These are phyloP conservation scores for Exophiala sideris DNA, from an alignment of 2,329 filamentous ascomycete genomes.

Conservation along the genomic window DNA sequence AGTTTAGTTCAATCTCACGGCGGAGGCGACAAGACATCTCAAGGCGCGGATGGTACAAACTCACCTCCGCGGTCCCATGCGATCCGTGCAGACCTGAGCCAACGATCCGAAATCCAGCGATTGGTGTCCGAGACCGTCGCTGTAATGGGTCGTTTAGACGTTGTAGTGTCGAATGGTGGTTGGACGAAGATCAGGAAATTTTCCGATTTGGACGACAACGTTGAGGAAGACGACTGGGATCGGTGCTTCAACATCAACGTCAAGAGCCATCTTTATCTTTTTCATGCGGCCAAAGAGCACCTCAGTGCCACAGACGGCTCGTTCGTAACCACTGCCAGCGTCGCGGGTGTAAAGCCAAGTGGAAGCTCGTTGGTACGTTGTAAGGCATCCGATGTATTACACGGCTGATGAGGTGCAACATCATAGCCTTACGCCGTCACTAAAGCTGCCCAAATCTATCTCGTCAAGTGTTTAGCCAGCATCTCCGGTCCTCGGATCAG, in stretches of 20 bases:
- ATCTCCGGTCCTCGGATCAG: slow-evolving; percentile 61
- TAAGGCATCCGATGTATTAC: too few relatives aligned
- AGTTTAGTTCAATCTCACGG: not conserved
- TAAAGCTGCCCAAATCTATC: slow-evolving; percentile 69
- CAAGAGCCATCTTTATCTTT: slow-evolving; percentile 59
- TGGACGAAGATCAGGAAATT: slow-evolving; percentile 41
- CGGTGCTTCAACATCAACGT: slow-evolving; percentile 60
- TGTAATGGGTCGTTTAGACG: slow-evolving; percentile 47
- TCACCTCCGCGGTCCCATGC: slow-evolving; percentile 24
- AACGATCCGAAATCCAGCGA: slow-evolving; percentile 30
- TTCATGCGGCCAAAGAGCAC: slow-evolving; percentile 53
- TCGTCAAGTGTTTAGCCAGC: slow-evolving; percentile 62
- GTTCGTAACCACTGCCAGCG: slow-evolving; percentile 33
- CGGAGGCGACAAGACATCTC: not conserved
- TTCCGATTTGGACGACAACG: slow-evolving; percentile 28
- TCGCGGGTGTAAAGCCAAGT: slow-evolving; percentile 61
- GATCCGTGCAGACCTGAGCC: slow-evolving; percentile 27
- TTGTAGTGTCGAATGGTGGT: slow-evolving; percentile 42
- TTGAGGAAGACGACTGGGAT: slow-evolving; percentile 57
- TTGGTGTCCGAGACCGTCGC: slow-evolving; percentile 44
- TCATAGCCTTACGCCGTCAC: slow-evolving; percentile 65
- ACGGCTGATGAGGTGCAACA: too few relatives aligned
- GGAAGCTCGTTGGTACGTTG: slow-evolving; percentile 52
- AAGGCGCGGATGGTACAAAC: too few relatives aligned
- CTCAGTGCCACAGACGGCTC: slow-evolving; percentile 37